phyloP scores from a whole-genome alignment of 345 rosid species.

The Bruguiera gymnorhiza region DNA sequence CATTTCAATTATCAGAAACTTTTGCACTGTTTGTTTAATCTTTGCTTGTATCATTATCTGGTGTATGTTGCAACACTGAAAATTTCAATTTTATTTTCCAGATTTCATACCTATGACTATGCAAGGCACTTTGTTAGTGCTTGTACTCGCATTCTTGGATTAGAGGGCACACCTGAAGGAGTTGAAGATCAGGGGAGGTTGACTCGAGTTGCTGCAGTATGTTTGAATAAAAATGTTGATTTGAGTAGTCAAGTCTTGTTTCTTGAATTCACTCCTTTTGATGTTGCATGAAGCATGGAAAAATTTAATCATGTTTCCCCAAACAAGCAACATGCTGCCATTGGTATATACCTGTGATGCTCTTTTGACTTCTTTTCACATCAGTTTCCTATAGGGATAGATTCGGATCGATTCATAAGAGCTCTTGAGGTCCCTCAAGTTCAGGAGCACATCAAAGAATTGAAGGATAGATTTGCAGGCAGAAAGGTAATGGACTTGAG shows the following conservation, averaged over 20 bases:
- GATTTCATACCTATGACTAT: slow-evolving; percentile 97
- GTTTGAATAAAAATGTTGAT: slow-evolving; percentile 19
- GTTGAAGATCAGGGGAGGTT: slow-evolving; percentile 97
- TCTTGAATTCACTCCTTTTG: slow-evolving; percentile 5
- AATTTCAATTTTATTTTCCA: slow-evolving; percentile 17
- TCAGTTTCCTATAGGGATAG: slow-evolving; percentile 99
- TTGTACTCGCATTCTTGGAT: slow-evolving; percentile 97
- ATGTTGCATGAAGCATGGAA: slow-evolving; percentile 9
- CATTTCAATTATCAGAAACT: no score
- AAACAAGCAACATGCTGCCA: not conserved
- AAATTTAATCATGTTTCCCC: not conserved
- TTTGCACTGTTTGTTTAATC: no score
- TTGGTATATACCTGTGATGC: slow-evolving; percentile 11
- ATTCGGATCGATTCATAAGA: slow-evolving; percentile 75
- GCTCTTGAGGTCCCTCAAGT: slow-evolving; percentile 67
- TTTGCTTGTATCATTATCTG: no score
- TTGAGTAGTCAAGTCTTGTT: slow-evolving; percentile 23
- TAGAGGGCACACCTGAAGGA: slow-evolving; percentile 99
- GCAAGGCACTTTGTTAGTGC: slow-evolving; percentile 99
- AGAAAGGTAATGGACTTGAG: slow-evolving; percentile 55
- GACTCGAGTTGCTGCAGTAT: slow-evolving; percentile 98
- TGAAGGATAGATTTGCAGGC: slow-evolving; percentile 90
- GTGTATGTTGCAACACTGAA: not conserved
- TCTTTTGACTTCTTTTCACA: slow-evolving; percentile 20
- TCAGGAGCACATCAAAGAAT: slow-evolving; percentile 71